phyloP scores from a whole-genome alignment of 129 eudicot species.

The Solidago caesia region DNA sequence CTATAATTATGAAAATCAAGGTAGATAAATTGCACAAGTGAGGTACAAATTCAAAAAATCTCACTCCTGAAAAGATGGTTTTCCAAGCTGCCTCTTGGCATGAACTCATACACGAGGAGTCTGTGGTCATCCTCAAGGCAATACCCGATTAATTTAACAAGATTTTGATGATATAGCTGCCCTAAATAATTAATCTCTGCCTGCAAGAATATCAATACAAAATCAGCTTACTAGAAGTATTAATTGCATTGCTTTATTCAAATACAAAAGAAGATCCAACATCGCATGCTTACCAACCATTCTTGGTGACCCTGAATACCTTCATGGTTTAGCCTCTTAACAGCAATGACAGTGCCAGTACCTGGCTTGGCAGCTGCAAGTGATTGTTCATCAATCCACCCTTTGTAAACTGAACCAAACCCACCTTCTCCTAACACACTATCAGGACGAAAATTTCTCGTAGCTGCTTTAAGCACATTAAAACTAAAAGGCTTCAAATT shows the following conservation, averaged over 20 bases:
- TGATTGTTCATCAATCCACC: slow-evolving; percentile 77
- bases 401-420: slow-evolving; percentile 71
- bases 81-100: slow-evolving; percentile 89
- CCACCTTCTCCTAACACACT: slow-evolving; percentile 88
- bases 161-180: slow-evolving; percentile 70
- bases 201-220: slow-evolving; percentile 28
- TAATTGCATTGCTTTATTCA: slow-evolving; percentile 1
- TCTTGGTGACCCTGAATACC: slow-evolving; percentile 77
- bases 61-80: slow-evolving; percentile 76
- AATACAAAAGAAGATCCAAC: background rate
- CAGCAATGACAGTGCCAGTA: slow-evolving; percentile 67
- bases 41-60: slow-evolving; percentile 22
- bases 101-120: slow-evolving; percentile 76
- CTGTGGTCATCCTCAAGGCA: slow-evolving; percentile 76
- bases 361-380: slow-evolving; percentile 64
- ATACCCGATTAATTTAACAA: slow-evolving; percentile 64
- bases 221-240: background rate
- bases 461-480: slow-evolving; percentile 49
- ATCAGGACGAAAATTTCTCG: slow-evolving; percentile 77
- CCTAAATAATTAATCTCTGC: slow-evolving; percentile 75
- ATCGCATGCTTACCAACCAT: slow-evolving; percentile 63
- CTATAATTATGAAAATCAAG: background rate
- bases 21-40: slow-evolving; percentile 8
- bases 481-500: slow-evolving; percentile 54
- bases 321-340: slow-evolving; percentile 62